Evolutionary conservation across 345 rosid species (phyloP), one percentile per base, ranked within the genome.

Genomic region (Brassica incana): DNA sequence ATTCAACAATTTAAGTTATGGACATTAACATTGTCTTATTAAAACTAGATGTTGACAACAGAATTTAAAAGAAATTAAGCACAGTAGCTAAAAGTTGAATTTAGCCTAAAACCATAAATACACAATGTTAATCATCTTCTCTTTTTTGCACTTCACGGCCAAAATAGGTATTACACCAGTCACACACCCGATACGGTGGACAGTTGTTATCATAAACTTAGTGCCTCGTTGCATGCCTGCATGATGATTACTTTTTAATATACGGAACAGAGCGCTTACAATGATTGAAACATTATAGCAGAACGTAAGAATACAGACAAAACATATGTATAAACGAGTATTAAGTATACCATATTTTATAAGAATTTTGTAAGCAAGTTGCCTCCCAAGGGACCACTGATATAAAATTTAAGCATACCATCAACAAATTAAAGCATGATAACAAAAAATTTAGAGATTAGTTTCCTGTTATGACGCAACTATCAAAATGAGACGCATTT

Each of bases 171-270:
- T 30, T 59, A 36, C 69, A 65, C 69, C 29, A 65, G 50, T 35
- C 29, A 36, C 29, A 9, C 29, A 35, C 50, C 69, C 23, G 3
- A 36, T 36, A 65, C 5, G 66, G 11, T 61, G 80, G 64, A 77
- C 75, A 77, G 75, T 20, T 62, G 75, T 69, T 70, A 20, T n/a
- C 25, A 64, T 52, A 50, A 78, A 71, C n/a, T 6, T 48, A 70
- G 11, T 64, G 76, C 48, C 33, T 23, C 76, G 56, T 52, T 78
- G 76, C 59, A 64, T 77, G 71, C 15, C 36, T 71, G 59, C 59
- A 78, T 71, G 72, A 54, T 71, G 76, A 10, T 36, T 6, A 10
- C 25, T 35, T 60, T 71, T 62, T 71, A 71, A 50, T 64, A 64
- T 23, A 35, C 5, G 12, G 65, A 60, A 25, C 33, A 9, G 30